Percentiles rank a stretch among this genome's conserved stretches.
Conservation (phyloP, 768 basidiomycete species). For the Plicaturopsis crispa region DNA sequence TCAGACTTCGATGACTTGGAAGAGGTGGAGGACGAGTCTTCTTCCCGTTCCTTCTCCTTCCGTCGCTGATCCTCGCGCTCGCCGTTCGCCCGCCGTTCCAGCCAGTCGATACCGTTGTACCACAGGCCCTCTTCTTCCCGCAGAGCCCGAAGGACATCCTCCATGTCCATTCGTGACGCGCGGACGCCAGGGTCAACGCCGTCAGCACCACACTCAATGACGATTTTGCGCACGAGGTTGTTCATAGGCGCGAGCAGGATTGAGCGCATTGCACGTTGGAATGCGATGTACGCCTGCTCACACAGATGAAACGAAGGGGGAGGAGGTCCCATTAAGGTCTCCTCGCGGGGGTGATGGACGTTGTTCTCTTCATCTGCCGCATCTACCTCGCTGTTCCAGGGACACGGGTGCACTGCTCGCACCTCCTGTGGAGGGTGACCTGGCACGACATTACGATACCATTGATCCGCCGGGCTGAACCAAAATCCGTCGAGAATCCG, state of each 20-base stretch:
- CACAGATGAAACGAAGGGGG: constrained; percentile 61
- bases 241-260: constrained; percentile 60
- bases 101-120: constrained; percentile 72
- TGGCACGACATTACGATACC: constrained; percentile 36
- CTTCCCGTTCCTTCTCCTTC: constrained; percentile 23
- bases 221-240: constrained; percentile 58
- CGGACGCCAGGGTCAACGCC: constrained; percentile 39
- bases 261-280: constrained; percentile 48
- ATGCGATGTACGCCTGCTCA: constrained; percentile 53
- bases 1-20: constrained; percentile 39
- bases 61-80: constrained; percentile 12
- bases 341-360: constrained; percentile 38
- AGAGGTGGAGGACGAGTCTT: constrained; percentile 36
- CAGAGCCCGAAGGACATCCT: constrained; percentile 52
- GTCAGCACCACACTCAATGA: constrained; percentile 53
- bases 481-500: constrained; percentile 72
- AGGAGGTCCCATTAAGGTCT: constrained; percentile 39
- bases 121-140: constrained; percentile 55
- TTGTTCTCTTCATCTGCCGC: constrained; percentile 14
- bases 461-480: constrained; percentile 68
- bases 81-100: constrained; percentile 37
- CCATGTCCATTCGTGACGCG: constrained; percentile 46
- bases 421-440: constrained; percentile 22
- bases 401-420: constrained; percentile 47
- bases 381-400: constrained; percentile 40